Evolutionary conservation across 129 eudicot genomes (phyloP).

Genomic region (Escallonia herrerae): DNA sequence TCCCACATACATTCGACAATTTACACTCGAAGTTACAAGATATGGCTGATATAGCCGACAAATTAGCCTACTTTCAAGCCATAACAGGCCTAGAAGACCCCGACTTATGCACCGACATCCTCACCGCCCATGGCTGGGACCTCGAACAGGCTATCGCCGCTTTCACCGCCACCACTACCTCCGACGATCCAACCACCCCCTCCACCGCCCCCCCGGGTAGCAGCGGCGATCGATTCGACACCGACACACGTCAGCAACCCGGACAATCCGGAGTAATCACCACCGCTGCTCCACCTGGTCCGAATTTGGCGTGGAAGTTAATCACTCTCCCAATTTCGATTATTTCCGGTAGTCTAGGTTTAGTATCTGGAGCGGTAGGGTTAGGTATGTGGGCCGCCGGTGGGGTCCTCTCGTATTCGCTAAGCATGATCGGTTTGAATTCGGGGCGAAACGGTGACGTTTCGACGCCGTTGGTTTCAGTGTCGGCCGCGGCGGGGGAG

Average conservation of each 20-base stretch:
- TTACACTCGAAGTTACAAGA: neutral
- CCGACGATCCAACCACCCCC: slow-evolving; percentile 23
- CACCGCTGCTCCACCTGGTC: slow-evolving; percentile 20
- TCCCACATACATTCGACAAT: too few relatives aligned
- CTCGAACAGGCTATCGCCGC: slow-evolving; percentile 76
- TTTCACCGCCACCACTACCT: slow-evolving; percentile 35
- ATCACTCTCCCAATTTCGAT: slow-evolving; percentile 76
- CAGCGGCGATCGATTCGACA: slow-evolving; percentile 4
- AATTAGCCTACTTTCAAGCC: slow-evolving; percentile 82
- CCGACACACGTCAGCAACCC: slow-evolving; percentile 4
- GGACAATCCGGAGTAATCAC: slow-evolving; percentile 30
- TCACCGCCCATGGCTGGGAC: slow-evolving; percentile 86
- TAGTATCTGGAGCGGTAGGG: slow-evolving; percentile 73
- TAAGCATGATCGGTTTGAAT: slow-evolving; percentile 54
- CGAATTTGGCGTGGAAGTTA: slow-evolving; percentile 76
- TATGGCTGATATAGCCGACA: slow-evolving; percentile 65
- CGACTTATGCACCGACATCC: slow-evolving; percentile 88
- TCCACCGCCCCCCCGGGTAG: slow-evolving; percentile 6
- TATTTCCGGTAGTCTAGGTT: slow-evolving; percentile 78
- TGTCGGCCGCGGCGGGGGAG: slow-evolving; percentile 60
- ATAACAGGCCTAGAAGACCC: slow-evolving; percentile 78
- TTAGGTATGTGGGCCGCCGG: slow-evolving; percentile 87
- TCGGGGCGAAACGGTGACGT: slow-evolving; percentile 22
- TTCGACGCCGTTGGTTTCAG: slow-evolving; percentile 37
- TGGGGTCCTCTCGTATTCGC: slow-evolving; percentile 67